Evolutionary conservation across 2,329 filamentous ascomycete genomes (phyloP), one percentile per base, ranked within the genome.

Genomic region (Pseudophaeomoniella oleicola): DNA sequence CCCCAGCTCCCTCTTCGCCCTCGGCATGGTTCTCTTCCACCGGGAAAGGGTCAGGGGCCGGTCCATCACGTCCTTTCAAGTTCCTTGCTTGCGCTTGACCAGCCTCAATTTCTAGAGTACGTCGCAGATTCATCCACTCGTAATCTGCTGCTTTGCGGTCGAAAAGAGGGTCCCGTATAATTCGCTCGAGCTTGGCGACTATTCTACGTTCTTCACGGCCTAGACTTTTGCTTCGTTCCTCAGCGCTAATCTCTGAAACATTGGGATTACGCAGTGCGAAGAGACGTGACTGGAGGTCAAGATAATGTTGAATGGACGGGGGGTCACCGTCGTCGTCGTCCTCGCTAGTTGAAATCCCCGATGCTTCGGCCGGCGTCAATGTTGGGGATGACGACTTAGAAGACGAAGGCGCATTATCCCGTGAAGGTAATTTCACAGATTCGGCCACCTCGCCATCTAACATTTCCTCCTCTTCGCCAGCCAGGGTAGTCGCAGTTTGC

Each of bases 131-230:
- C n/a, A 49, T 27, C 17, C 18, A 18, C n/a, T 38, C 36, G 29
- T 19, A 46, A 32, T 44, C 40, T 4, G 79, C 81, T 19, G 71
- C 55, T 32, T 68, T 64, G 39, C 68, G 70, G 50, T 88, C 81
- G 48, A 87, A 86, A 3, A 88, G 60, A 12, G 85, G 66, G 50
- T 88, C 82, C 16, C 74, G 79, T 49, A 90, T 80, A 30, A 94
- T 77, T 75, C 30, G 79, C 67, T 2, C 93, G 58, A 46, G 77
- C 83, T 6, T 70, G 69, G 31, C 76, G 63, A 42, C 73, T 69
- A 15, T n/a, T n/a, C n/a, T n/a, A n/a, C n/a, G n/a, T n/a, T n/a
- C n/a, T n/a, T n/a, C n/a, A n/a, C n/a, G n/a, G n/a, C n/a, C n/a
- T n/a, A n/a, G n/a, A n/a, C n/a, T n/a, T n/a, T n/a, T n/a, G n/a